These are phyloP conservation scores for Fraxinus latifolia DNA, from an alignment of 305 asterid species.

Conservation along the genomic window DNA sequence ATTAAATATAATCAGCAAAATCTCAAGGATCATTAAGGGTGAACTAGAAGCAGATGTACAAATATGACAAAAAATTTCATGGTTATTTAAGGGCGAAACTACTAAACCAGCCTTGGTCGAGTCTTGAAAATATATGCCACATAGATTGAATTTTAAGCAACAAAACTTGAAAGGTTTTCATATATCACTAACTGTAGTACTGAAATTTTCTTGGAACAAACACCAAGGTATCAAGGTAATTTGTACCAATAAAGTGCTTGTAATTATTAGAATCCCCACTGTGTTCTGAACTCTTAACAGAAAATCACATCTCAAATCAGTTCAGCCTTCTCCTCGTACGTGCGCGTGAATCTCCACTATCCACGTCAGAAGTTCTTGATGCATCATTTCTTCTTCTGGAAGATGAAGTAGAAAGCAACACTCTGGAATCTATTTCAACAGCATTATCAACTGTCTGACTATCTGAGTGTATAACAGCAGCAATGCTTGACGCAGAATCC, in stretches of 20 bases:
- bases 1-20: neutral
- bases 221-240: neutral
- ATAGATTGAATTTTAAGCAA: neutral
- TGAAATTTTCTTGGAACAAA: neutral
- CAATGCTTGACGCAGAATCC: constrained; percentile 50
- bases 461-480: constrained; percentile 48
- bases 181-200: neutral
- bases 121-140: neutral
- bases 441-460: constrained; percentile 48
- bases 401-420: constrained; percentile 39
- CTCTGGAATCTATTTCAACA: constrained; percentile 41
- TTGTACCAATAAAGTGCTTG: neutral
- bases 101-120: neutral
- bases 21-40: neutral
- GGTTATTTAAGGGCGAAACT: neutral
- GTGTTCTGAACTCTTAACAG: neutral
- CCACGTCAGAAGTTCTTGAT: constrained; percentile 45
- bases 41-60: neutral
- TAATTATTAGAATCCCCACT: neutral
- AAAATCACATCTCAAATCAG: constrained; percentile 14
- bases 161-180: neutral
- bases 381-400: constrained; percentile 39
- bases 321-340: constrained; percentile 45
- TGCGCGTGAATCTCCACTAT: constrained; percentile 52
- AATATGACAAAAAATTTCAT: neutral